Evolutionary conservation across 345 rosid genomes (phyloP).

Genomic region (Punica granatum): DNA sequence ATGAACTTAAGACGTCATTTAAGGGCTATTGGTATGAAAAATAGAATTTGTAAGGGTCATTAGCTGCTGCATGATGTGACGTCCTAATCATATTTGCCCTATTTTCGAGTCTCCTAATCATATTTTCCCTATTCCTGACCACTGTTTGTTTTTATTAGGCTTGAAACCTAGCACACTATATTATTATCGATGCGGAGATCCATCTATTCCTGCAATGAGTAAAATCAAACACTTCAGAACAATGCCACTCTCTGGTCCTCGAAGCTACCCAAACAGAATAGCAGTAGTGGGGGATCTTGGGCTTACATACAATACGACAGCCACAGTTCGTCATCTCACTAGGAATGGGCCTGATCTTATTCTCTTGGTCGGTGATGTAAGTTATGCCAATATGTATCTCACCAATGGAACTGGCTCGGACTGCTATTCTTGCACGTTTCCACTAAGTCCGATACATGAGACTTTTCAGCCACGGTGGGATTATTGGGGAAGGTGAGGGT

Average conservation of each 20-base stretch:
- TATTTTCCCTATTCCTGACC: neutral
- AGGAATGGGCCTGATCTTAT: conserved; percentile 77
- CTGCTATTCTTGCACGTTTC: conserved; percentile 47
- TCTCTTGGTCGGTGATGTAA: conserved; percentile 67
- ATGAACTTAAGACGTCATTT: neutral
- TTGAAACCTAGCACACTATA: conserved; percentile 50
- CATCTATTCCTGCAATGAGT: conserved; percentile 51
- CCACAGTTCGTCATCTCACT: conserved; percentile 44
- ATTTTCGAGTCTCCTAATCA: neutral
- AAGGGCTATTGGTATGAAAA: neutral
- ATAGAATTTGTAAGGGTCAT: neutral
- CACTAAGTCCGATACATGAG: conserved; percentile 57
- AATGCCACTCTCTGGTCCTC: conserved; percentile 52
- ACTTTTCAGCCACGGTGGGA: conserved; percentile 98
- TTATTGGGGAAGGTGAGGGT: conserved; percentile 78
- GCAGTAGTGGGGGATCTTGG: conserved; percentile 80
- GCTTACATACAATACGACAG: conserved; percentile 73
- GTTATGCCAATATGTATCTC: conserved; percentile 68
- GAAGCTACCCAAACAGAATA: conserved; percentile 59
- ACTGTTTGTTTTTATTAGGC: conserved; percentile 33
- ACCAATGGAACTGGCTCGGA: conserved; percentile 52
- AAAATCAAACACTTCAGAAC: conserved; percentile 46
- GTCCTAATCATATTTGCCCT: neutral
- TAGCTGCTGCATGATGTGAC: neutral
- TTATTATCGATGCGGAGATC: conserved; percentile 69